Conservation (phyloP, 257 asterid genomes). For the Oldenlandia corymbosa region DNA sequence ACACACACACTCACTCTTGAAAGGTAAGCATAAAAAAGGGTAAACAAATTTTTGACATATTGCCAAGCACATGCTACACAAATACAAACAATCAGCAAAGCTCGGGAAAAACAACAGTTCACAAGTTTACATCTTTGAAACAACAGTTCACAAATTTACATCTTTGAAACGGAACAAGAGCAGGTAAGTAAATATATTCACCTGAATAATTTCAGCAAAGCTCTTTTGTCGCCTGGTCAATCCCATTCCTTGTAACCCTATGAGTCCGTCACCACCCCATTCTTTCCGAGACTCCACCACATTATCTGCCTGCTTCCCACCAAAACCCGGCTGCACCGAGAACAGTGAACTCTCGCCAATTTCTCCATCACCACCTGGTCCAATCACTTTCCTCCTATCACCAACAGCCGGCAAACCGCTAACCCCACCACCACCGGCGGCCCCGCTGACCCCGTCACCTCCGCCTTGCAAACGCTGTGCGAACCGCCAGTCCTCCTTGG, state of each 20-base stretch:
- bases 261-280: constrained; percentile 60
- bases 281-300: constrained; percentile 31
- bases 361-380: constrained; percentile 22
- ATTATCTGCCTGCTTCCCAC: constrained; percentile 30
- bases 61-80: no score
- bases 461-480: constrained; percentile 39
- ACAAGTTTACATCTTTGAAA: constrained; percentile 1
- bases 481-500: constrained; percentile 47
- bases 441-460: constrained; percentile 18
- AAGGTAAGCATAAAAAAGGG: background rate
- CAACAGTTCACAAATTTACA: no score
- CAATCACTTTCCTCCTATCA: constrained; percentile 41
- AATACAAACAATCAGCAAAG: no score
- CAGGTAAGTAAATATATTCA: constrained; percentile 20
- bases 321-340: constrained; percentile 45
- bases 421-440: constrained; percentile 14
- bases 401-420: constrained; percentile 33
- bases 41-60: background rate
- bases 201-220: constrained; percentile 57
- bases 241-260: constrained; percentile 54
- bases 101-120: no score
- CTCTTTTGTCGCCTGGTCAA: constrained; percentile 51
- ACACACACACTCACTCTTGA: background rate
- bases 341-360: constrained; percentile 32
- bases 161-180: no score